Conservation (phyloP, 768 basidiomycete genomes). For the Cubamyces lactineus region DNA sequence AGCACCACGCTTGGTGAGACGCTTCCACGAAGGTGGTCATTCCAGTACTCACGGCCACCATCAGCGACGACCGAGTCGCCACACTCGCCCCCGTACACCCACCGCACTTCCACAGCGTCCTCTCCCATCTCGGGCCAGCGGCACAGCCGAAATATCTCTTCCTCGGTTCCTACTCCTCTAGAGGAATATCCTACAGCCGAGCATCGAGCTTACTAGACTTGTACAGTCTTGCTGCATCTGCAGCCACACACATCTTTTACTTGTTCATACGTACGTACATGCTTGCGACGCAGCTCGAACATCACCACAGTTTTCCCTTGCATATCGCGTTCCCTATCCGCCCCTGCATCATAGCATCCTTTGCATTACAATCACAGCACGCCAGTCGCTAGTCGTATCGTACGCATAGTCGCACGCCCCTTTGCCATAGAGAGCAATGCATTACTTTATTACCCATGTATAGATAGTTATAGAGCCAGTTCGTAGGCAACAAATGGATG, state of each 20-base stretch:
- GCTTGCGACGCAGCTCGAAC: too few species aligned
- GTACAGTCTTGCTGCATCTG: not conserved
- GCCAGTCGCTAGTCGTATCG: constrained; percentile 10
- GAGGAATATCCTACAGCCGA: constrained; percentile 23
- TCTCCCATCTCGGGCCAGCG: constrained; percentile 22
- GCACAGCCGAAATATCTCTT: constrained; percentile 28
- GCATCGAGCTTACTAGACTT: constrained; percentile 11
- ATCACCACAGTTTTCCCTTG: too few species aligned
- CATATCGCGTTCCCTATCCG: not conserved
- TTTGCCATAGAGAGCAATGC: constrained; percentile 8
- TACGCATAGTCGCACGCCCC: constrained; percentile 7
- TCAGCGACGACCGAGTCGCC: constrained; percentile 28
- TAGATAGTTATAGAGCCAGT: not conserved
- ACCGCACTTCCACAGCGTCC: constrained; percentile 18
- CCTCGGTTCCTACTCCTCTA: constrained; percentile 25
- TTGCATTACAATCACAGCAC: not conserved
- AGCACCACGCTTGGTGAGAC: constrained; percentile 34
- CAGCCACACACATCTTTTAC: not conserved
- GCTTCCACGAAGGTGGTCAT: constrained; percentile 35
- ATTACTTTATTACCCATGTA: constrained; percentile 2
- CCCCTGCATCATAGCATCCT: not conserved
- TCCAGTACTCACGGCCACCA: constrained; percentile 35
- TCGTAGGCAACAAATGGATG: not conserved
- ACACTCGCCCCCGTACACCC: constrained; percentile 20
- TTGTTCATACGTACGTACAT: constrained; percentile 4